A percentile compares a stretch with the other conserved stretches of the same genome.
Conservation (phyloP, 2,329 filamentous ascomycete genomes). For the Setomelanomma holmii region DNA sequence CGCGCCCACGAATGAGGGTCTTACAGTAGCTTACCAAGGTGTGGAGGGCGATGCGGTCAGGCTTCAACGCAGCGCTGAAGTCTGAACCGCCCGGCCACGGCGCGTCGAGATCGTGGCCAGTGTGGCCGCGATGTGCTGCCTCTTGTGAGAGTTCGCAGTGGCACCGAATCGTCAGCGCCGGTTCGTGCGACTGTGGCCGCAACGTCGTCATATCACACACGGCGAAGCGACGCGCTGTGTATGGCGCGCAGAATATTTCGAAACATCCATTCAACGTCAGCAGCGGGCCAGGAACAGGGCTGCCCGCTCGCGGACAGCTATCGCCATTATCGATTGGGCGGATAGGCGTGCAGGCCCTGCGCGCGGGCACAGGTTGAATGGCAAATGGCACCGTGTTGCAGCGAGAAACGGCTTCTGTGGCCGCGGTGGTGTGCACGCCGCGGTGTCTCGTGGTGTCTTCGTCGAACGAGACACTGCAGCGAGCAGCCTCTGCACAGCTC, state of each 20-base stretch:
- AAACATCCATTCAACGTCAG: constrained; percentile 42
- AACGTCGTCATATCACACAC: constrained; percentile 29
- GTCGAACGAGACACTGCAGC: constrained; percentile 37
- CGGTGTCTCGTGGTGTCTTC: not conserved
- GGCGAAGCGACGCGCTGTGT: constrained; percentile 26
- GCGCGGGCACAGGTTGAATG: constrained; percentile 31
- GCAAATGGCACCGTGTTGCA: constrained; percentile 26
- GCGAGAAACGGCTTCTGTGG: constrained; percentile 17
- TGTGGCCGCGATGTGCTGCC: constrained; percentile 20
- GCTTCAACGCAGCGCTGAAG: constrained; percentile 1
- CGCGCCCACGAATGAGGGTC: not conserved
- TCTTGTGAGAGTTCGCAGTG: constrained; percentile 31
- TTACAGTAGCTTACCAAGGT: too few species aligned
- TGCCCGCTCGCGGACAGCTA: constrained; percentile 39
- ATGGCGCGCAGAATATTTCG: constrained; percentile 40
- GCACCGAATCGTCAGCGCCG: constrained; percentile 31
- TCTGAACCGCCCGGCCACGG: constrained; percentile 25
- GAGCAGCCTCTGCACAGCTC: too few species aligned
- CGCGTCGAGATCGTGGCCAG: constrained; percentile 26
- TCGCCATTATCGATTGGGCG: constrained; percentile 49
- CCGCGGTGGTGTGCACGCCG: not conserved
- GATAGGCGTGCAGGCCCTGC: constrained; percentile 40
- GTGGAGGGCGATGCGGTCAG: constrained; percentile 21
- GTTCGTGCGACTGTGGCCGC: constrained; percentile 33
- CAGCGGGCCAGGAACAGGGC: constrained; percentile 38